Evolutionary conservation across 2,329 filamentous ascomycete species (phyloP).

Genomic region (Trichoderma sp.): DNA sequence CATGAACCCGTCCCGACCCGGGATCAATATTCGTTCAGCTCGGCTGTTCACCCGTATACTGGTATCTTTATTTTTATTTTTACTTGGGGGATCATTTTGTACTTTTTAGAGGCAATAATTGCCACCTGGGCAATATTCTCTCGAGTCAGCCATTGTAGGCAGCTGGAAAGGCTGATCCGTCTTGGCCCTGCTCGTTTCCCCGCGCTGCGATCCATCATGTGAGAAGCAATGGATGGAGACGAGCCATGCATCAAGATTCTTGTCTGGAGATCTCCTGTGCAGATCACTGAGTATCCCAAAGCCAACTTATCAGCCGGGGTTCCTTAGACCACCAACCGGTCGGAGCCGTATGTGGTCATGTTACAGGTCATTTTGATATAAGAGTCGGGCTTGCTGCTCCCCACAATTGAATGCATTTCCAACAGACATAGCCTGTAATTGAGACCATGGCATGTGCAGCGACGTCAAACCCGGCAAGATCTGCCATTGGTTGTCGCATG

Average conservation of each 20-base stretch:
- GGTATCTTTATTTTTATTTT: not conserved
- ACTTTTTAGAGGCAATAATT: not conserved
- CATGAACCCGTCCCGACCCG: not conserved
- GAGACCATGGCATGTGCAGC: not conserved
- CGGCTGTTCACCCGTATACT: not conserved
- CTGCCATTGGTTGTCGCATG: not conserved
- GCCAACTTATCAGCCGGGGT: not conserved
- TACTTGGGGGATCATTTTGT: not conserved
- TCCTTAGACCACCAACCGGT: not conserved
- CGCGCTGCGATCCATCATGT: constrained; percentile 6
- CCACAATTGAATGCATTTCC: not conserved
- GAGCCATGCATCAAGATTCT: not conserved
- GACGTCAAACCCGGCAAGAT: not conserved
- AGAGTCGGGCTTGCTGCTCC: not conserved
- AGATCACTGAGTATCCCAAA: not conserved
- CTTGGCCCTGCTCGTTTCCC: not conserved
- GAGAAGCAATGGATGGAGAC: not conserved
- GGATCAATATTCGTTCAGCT: not conserved
- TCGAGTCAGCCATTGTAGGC: not conserved
- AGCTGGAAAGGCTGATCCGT: not conserved
- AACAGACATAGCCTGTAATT: not conserved
- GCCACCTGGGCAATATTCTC: not conserved
- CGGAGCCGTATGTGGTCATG: not conserved
- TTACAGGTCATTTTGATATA: not conserved
- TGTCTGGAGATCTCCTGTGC: not conserved